phyloP scores from a whole-genome alignment of 495 filamentous ascomycete species.

The Hypoxylon lenormandii region DNA sequence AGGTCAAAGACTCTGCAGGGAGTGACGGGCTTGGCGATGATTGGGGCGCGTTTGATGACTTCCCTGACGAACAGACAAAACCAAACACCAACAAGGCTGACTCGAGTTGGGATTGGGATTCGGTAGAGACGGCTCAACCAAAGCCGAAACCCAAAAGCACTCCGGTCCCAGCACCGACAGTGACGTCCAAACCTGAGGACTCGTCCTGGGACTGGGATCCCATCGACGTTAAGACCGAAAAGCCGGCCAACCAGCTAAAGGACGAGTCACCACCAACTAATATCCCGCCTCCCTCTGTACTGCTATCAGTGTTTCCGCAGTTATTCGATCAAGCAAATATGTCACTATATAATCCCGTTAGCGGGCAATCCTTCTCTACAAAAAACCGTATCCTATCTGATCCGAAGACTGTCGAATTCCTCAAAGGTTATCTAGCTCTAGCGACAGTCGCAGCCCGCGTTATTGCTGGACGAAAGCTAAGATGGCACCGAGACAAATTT shows the following conservation, averaged over 20 bases:
- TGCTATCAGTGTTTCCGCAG: constrained; percentile 78
- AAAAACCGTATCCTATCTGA: constrained; percentile 70
- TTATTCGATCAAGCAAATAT: constrained; percentile 69
- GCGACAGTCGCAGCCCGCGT: constrained; percentile 78
- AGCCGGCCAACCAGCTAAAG: constrained; percentile 33
- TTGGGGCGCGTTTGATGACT: constrained; percentile 70
- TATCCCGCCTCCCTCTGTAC: constrained; percentile 85
- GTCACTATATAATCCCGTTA: constrained; percentile 67
- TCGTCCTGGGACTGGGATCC: constrained; percentile 50
- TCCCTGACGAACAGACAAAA: constrained; percentile 49
- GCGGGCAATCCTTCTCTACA: constrained; percentile 62
- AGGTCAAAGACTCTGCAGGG: constrained; percentile 30
- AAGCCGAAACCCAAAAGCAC: constrained; percentile 16
- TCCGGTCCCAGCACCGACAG: background rate
- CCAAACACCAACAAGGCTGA: constrained; percentile 22
- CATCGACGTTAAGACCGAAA: constrained; percentile 37
- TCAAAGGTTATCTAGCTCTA: constrained; percentile 66
- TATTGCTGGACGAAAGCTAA: constrained; percentile 83
- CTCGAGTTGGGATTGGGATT: constrained; percentile 59
- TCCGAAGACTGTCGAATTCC: constrained; percentile 65
- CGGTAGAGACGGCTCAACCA: constrained; percentile 46
- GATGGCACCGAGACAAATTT: constrained; percentile 89
- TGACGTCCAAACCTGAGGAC: constrained; percentile 15
- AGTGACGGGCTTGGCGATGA: constrained; percentile 61
- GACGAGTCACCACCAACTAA: constrained; percentile 77